A percentile compares a stretch with the other conserved stretches of the same genome.
Conservation (phyloP, 2,329 filamentous ascomycete species). For the Alternaria incomplexa region DNA sequence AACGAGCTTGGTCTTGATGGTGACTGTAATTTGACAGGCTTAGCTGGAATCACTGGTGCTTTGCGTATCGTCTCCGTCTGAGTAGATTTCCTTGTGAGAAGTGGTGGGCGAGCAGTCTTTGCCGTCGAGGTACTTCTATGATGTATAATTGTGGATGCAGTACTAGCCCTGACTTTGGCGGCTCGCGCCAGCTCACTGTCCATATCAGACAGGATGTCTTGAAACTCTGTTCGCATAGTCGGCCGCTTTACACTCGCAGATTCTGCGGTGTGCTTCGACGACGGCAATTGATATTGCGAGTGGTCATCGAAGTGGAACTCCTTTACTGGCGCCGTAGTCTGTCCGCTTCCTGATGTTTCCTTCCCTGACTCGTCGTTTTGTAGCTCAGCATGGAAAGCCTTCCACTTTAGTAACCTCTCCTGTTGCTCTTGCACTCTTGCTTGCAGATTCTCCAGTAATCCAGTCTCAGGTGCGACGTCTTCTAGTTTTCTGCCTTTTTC, state of each 20-base stretch:
- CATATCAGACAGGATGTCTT: slow-evolving; percentile 40
- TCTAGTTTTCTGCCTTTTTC: slow-evolving; percentile 65
- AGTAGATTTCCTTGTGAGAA: slow-evolving; percentile 24
- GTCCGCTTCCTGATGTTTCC: background rate
- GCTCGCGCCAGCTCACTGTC: slow-evolving; percentile 32
- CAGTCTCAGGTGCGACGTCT: slow-evolving; percentile 58
- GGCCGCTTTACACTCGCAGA: slow-evolving; percentile 9
- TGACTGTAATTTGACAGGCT: slow-evolving; percentile 17
- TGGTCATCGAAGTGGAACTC: slow-evolving; percentile 44
- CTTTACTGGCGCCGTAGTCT: slow-evolving; percentile 6
- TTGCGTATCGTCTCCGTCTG: slow-evolving; percentile 19
- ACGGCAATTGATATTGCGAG: slow-evolving; percentile 35
- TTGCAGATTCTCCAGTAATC: slow-evolving; percentile 75
- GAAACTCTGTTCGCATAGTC: slow-evolving; percentile 25
- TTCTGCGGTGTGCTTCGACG: slow-evolving; percentile 15
- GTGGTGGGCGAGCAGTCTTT: slow-evolving; percentile 23
- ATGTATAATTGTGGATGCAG: slow-evolving; percentile 12
- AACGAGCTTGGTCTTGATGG: slow-evolving; percentile 23
- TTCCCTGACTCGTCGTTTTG: slow-evolving; percentile 15
- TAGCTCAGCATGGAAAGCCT: slow-evolving; percentile 64
- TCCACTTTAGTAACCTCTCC: slow-evolving; percentile 74
- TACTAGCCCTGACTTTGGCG: slow-evolving; percentile 24
- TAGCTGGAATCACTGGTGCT: slow-evolving; percentile 16
- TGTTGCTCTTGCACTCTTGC: slow-evolving; percentile 70
- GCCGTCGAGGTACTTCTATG: slow-evolving; percentile 30